phyloP scores from a whole-genome alignment of 441 rosid genomes.

The Gossypium schwendimanii region DNA sequence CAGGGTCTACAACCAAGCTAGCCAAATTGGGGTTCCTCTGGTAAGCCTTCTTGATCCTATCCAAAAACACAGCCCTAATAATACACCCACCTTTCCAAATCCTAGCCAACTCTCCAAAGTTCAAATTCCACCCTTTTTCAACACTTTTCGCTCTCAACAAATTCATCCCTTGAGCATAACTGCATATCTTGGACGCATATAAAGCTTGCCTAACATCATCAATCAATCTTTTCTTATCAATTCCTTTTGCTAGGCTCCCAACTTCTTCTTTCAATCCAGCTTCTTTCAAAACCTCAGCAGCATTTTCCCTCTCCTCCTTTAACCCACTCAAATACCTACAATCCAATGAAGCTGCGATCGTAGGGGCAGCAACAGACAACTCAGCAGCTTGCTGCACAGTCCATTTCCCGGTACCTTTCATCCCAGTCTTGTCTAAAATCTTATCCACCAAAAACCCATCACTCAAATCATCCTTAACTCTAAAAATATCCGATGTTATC shows the following conservation, averaged over 20 bases:
- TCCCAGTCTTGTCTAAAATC: conserved; percentile 90
- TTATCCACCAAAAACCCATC: conserved; percentile 80
- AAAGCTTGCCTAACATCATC: conserved; percentile 95
- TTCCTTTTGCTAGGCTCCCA: conserved; percentile 28
- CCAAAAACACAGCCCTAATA: conserved; percentile 87
- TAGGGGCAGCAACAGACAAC: conserved; percentile 90
- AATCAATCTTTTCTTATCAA: conserved; percentile 76
- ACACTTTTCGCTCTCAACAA: conserved; percentile 80
- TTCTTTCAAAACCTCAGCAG: conserved; percentile 47
- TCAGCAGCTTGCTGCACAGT: conserved; percentile 95
- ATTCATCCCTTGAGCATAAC: conserved; percentile 95
- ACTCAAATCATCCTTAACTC: conserved; percentile 58
- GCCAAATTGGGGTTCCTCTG: conserved; percentile 81
- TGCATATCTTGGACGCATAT: conserved; percentile 84
- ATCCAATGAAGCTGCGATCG: conserved; percentile 87
- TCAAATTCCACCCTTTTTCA: conserved; percentile 73
- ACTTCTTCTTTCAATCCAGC: conserved; percentile 77
- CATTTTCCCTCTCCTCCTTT: conserved; percentile 77
- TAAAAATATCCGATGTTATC: conserved; percentile 76
- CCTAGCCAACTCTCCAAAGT: conserved; percentile 77
- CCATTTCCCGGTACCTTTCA: conserved; percentile 99
- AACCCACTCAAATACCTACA: conserved; percentile 81
- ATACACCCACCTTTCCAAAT: conserved; percentile 98
- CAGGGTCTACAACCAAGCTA: conserved; percentile 82
- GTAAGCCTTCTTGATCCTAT: conserved; percentile 89